A percentile compares a stretch with the other conserved stretches of the same genome.
Conservation (phyloP, 305 asterid species). For the Fraxinus nigra region DNA sequence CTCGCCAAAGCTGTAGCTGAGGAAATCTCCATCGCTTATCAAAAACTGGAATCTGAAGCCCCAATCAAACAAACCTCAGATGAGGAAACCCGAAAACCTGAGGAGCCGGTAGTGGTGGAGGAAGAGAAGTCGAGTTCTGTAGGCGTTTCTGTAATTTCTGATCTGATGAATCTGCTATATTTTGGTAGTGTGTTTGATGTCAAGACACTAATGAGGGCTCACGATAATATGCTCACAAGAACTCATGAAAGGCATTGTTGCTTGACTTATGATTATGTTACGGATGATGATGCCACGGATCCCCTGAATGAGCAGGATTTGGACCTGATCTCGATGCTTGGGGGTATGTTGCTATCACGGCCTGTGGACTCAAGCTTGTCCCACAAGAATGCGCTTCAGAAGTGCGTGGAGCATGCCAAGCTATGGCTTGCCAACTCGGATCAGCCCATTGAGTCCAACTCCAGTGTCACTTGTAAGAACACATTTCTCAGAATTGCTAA, state of each 20-base stretch:
- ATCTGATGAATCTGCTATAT: constrained; percentile 63
- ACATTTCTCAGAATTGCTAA: background rate
- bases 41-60: constrained; percentile 23
- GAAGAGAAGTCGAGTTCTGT: constrained; percentile 18
- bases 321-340: constrained; percentile 75
- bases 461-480: constrained; percentile 64
- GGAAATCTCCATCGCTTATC: constrained; percentile 39
- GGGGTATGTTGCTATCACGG: constrained; percentile 60
- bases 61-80: constrained; percentile 1
- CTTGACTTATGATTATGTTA: constrained; percentile 79
- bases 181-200: constrained; percentile 81
- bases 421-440: constrained; percentile 72
- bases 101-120: background rate
- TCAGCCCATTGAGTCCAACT: constrained; percentile 47
- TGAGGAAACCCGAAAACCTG: background rate
- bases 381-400: constrained; percentile 66
- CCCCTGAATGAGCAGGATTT: constrained; percentile 71
- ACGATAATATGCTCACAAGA: constrained; percentile 66
- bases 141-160: constrained; percentile 39
- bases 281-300: constrained; percentile 74
- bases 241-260: constrained; percentile 88
- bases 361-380: constrained; percentile 72
- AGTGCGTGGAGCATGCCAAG: constrained; percentile 76
- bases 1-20: constrained; percentile 55
- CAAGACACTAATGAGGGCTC: constrained; percentile 44